Evolutionary conservation across 2,329 filamentous ascomycete genomes (phyloP), one percentile per base, ranked within the genome.

Genomic region (Aspergillus pseudoglaucus): DNA sequence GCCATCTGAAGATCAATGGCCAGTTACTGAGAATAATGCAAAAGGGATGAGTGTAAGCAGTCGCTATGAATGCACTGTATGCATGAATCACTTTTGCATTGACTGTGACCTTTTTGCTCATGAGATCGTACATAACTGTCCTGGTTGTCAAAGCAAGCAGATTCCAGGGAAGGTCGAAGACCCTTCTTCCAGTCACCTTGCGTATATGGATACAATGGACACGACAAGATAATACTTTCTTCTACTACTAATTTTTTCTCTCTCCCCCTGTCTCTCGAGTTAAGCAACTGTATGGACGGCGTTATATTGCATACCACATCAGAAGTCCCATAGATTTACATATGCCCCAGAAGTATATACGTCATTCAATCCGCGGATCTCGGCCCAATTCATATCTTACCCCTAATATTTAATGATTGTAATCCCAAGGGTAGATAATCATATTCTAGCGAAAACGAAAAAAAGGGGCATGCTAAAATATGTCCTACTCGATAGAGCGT

Each of bases 21-120:
- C 61, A 37, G 41, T 42, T 20, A 51, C 60, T 17, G 58, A 72
- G 60, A 58, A 56, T 55, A 59, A 67, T 61, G 59, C 67, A 59
- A 85, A 82, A 60, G 84, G 85, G 1, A 84, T 90, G 39, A 91
- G 87, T 65, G 88, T 94, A 72, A 93, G 87, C 62, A 84, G 86
- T 42, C 76, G 93, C 45, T 98, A 98, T 65, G 88, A 87, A 50
- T 98, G 93, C 66, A 81, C 85, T 57, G 83, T 85, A n/a, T 98
- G 93, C 68, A 71, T 79, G 3, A 84, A 87, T 50, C 91, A 97
- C 70, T 98, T 97, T 65, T 98, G 93, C 74, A 94, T 98, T 55
- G 93, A 98, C 66, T 98, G 93, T 67, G 93, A 98, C 67, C 83
- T 96, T 20, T 96, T 93, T 71, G 87, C 88, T 20, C 93, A 98